Percentiles rank a stretch among this genome's conserved stretches.
These are phyloP conservation scores for Lactarius deliciosus DNA, from an alignment of 768 basidiomycete genomes.

Conservation along the genomic window DNA sequence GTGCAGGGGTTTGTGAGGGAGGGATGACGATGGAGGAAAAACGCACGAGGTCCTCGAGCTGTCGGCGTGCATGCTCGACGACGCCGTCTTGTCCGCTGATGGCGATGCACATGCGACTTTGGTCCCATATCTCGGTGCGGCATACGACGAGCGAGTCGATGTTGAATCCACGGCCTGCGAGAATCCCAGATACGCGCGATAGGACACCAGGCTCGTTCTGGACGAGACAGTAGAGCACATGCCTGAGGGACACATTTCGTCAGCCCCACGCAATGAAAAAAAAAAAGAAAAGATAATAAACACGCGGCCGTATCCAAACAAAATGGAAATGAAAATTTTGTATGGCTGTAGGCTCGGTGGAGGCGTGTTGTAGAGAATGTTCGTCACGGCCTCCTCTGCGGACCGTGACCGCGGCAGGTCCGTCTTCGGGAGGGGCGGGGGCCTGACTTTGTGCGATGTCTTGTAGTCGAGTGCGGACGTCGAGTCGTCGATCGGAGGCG, in stretches of 20 bases:
- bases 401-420: constrained; percentile 80
- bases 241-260: constrained; percentile 48
- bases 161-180: constrained; percentile 97
- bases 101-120: constrained; percentile 98
- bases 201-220: constrained; percentile 99
- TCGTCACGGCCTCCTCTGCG: constrained; percentile 96
- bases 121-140: constrained; percentile 93
- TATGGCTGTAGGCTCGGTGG: constrained; percentile 88
- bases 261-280: background rate
- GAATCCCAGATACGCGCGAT: constrained; percentile 94
- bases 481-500: constrained; percentile 83
- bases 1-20: background rate
- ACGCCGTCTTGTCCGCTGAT: constrained; percentile 96
- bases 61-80: constrained; percentile 93
- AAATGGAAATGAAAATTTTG: constrained; percentile 48
- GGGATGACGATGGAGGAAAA: background rate
- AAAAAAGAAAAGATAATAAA: constrained; percentile 18
- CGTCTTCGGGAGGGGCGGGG: constrained; percentile 82
- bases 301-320: constrained; percentile 18
- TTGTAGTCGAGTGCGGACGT: constrained; percentile 98
- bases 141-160: constrained; percentile 98
- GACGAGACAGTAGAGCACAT: constrained; percentile 94
- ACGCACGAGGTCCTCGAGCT: constrained; percentile 93
- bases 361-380: constrained; percentile 95
- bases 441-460: constrained; percentile 59